A percentile compares a stretch with the other conserved stretches of the same genome.
Conservation (phyloP, 2,329 filamentous ascomycete genomes). For the Tolypocladium paradoxum region DNA sequence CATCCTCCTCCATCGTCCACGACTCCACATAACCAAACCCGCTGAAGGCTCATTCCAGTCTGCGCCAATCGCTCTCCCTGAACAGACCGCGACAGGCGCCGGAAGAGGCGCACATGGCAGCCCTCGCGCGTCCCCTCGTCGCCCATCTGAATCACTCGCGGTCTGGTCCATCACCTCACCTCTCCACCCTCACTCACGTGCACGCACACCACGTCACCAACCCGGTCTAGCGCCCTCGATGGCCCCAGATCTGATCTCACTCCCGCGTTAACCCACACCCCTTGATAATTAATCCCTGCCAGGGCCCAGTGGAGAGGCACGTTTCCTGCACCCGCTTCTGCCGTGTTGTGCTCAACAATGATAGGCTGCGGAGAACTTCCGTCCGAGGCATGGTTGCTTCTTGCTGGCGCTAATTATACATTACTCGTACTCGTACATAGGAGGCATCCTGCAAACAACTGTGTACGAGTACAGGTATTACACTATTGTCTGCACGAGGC, state of each 20-base stretch:
- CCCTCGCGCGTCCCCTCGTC: neutral
- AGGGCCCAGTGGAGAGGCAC: neutral
- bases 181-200: neutral
- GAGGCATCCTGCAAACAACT: neutral
- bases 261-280: slow-evolving; percentile 1
- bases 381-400: neutral
- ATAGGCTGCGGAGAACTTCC: neutral
- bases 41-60: neutral
- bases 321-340: neutral
- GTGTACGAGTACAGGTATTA: neutral
- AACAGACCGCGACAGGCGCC: neutral
- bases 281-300: slow-evolving; percentile 1
- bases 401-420: neutral
- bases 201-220: neutral
- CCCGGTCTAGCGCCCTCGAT: neutral
- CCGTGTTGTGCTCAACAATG: neutral
- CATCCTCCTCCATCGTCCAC: neutral
- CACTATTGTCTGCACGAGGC: neutral
- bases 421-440: too few species aligned
- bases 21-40: neutral
- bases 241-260: slow-evolving; percentile 9
- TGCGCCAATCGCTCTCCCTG: neutral
- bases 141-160: neutral
- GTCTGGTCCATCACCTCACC: neutral
- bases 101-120: neutral